phyloP scores from a whole-genome alignment of 1,284 basidiomycete genomes.

The Ceratobasidium sp. region DNA sequence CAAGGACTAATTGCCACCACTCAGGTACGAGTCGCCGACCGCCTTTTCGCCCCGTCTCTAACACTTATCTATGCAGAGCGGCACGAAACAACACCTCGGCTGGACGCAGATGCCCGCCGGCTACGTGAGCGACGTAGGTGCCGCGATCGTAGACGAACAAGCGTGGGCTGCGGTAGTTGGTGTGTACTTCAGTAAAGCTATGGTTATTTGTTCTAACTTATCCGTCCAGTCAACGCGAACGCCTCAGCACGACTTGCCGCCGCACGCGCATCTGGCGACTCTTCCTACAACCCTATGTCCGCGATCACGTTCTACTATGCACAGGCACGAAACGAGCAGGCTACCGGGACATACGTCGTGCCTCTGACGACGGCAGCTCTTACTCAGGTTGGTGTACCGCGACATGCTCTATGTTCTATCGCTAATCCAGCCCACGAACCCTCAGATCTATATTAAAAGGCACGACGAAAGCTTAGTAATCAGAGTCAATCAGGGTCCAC shows the following conservation, averaged over 20 bases:
- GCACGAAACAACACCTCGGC: constrained; percentile 49
- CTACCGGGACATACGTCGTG: constrained; percentile 53
- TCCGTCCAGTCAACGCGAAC: constrained; percentile 51
- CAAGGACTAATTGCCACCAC: constrained; percentile 50
- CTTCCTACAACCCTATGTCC: constrained; percentile 52
- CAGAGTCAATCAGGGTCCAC: too few relatives aligned
- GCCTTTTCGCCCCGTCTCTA: neutral
- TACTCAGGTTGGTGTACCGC: constrained; percentile 41
- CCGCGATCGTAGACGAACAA: constrained; percentile 52
- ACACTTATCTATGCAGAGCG: constrained; percentile 44
- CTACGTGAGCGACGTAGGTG: constrained; percentile 50
- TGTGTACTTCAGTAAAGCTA: constrained; percentile 45
- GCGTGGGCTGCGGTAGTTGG: constrained; percentile 56
- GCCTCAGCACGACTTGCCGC: constrained; percentile 50
- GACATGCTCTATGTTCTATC: constrained; percentile 45
- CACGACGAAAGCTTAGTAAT: too few relatives aligned
- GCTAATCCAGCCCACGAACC: constrained; percentile 47
- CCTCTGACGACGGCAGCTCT: constrained; percentile 50
- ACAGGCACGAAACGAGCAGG: constrained; percentile 56
- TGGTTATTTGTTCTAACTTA: neutral
- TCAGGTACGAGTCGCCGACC: neutral
- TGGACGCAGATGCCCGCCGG: constrained; percentile 51
- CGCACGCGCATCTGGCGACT: constrained; percentile 53
- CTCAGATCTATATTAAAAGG: too few relatives aligned
- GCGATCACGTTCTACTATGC: constrained; percentile 54